phyloP scores from a whole-genome alignment of 2,329 filamentous ascomycete species.

The Aspergillus persii region DNA sequence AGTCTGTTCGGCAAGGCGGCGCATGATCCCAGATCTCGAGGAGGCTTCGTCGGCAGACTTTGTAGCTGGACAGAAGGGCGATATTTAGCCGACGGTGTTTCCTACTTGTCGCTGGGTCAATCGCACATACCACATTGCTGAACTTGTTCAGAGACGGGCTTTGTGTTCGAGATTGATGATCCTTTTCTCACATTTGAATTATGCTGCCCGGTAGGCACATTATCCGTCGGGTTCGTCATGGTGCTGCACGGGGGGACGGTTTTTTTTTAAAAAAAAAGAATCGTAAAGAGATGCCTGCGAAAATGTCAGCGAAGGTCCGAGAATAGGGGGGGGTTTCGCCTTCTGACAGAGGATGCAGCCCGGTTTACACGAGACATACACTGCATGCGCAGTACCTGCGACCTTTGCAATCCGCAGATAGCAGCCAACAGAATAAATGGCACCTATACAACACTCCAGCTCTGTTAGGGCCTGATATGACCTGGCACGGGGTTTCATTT shows the following conservation, averaged over 20 bases:
- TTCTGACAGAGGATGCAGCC: neutral
- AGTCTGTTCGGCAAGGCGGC: constrained; percentile 15
- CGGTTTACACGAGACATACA: neutral
- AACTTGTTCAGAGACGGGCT: neutral
- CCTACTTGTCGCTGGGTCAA: neutral
- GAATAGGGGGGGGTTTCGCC: neutral
- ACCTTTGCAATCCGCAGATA: neutral
- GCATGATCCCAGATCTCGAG: constrained; percentile 18
- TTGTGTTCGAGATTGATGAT: neutral
- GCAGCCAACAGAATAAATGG: neutral
- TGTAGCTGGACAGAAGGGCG: constrained; percentile 5
- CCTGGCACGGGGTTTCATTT: neutral
- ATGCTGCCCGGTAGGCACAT: constrained; percentile 7
- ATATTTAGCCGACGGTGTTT: neutral
- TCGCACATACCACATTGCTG: constrained; percentile 10
- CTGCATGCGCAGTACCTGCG: neutral
- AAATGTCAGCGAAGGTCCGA: neutral
- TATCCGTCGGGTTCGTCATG: constrained; percentile 14
- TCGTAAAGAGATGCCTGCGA: neutral
- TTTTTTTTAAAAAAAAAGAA: neutral
- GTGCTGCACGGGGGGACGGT: neutral
- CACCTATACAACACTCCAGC: neutral
- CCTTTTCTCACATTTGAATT: constrained; percentile 2
- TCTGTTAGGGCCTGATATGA: neutral
- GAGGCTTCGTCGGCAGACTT: constrained; percentile 2